Evolutionary conservation across 495 filamentous ascomycete genomes (phyloP), one percentile per base, ranked within the genome.

Genomic region (Aspergillus bertholletiae): DNA sequence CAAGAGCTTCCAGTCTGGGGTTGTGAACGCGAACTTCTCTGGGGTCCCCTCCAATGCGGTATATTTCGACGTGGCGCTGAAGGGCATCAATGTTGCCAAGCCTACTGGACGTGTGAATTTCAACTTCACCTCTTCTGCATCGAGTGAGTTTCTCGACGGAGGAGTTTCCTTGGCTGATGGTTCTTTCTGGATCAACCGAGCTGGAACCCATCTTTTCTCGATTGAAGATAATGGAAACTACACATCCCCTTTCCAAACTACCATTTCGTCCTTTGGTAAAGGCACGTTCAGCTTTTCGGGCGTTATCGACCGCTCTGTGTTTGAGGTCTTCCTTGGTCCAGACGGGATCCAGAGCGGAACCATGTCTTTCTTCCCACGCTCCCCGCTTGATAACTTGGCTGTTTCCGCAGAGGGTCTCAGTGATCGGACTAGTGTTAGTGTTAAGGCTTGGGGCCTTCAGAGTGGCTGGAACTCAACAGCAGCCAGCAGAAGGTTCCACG

Each of bases 261-360:
- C 57, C 15, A 23, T 58, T 12, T 35, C 56, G 0, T 66, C 68
- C 12, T 60, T 73, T 7, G 69, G 71, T 15, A 56, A 71, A 41
- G 45, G 61, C 0, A 58, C 59, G 13, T 74, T 71, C 48, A 49
- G 55, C 6, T 50, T 79, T 22, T 60, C 66, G 23, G 78, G 69
- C 0, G 69, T 83, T 1, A 68, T 81, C 17, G 80, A 83, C 48
- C 62, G 77, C 8, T 72, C 66, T n/a, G 73, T 81, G 44, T 63
- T 80, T 13, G 78, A 83, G 56, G 71, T 80, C 4, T 81, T 79
- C 55, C 41, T 80, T 7, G 71, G 39, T 43, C 7, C 75, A 46
- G 40, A 54, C 1, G 79, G 78, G 8, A 58, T 69, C 44, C 67
- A 71, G 50, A 67, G 57, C 46, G 77, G 64, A 4, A 81, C 75